Evolutionary conservation across 768 basidiomycete species (phyloP), one percentile per base, ranked within the genome.

Genomic region (Fistulinella prunicolor): DNA sequence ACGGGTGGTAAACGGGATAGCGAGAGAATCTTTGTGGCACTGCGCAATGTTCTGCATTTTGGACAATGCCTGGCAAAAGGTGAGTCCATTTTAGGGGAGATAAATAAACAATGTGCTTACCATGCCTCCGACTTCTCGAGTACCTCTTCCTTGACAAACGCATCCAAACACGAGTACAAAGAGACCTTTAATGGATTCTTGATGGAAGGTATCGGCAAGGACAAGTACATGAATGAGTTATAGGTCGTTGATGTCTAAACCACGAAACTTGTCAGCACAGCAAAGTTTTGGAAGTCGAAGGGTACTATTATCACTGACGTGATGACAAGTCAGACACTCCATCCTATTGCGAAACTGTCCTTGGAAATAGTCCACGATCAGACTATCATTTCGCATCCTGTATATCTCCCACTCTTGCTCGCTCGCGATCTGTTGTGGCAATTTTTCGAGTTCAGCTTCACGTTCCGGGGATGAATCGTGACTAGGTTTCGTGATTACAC

Each of bases 281-380:
- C 23, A 43, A 49, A 39, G 42, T 38, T 44, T n/a, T n/a, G n/a
- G 36, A 41, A 44, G 30, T 28, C 34, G 35, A 42, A 42, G 29
- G 23, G 9, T 14, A 42, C 13, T 9, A 36, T n/a, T 17, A 47
- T 37, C 17, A 67, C 71, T 51, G 52, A 94, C 94, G 68, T 90
- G 89, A 53, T 83, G 76, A 64, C 95, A 99, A 4, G 88, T 95
- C 63, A 93, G 62, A 66, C 95, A 99, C 59, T 89, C 80, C 69
- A 99, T 67, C 45, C 84, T 77, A 70, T 87, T 97, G 54, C 91
- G 76, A 67, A 96, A 97, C 67, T 98, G 96, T 10, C 95, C 95
- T 70, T 98, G 95, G 74, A 99, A 97, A 62, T 86, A 89, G 68
- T 97, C 94, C 23, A 98, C 96, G 44, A 99, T 86, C 45, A 98